phyloP scores from a whole-genome alignment of 257 asterid genomes.

The Cordia subcordata region DNA sequence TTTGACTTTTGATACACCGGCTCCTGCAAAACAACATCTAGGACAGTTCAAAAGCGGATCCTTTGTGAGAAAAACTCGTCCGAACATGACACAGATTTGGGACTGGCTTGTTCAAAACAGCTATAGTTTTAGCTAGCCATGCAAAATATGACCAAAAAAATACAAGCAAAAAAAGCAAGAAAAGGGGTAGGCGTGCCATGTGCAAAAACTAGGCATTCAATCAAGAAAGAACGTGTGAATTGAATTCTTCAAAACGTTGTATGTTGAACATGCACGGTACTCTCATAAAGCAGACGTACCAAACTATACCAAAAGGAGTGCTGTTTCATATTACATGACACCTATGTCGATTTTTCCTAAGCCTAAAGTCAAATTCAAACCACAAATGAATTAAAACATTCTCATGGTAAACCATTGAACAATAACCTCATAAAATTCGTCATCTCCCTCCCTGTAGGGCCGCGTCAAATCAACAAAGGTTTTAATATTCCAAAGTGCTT shows the following conservation, averaged over 20 bases:
- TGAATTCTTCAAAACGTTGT: too few species aligned
- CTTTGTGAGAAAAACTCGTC: not conserved
- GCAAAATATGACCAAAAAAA: not conserved
- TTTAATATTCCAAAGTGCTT: constrained; percentile 11
- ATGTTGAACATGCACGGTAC: too few species aligned
- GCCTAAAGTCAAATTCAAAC: constrained; percentile 19
- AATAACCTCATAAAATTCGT: constrained; percentile 1
- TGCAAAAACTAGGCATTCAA: too few species aligned
- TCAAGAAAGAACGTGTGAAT: too few species aligned
- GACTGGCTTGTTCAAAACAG: not conserved
- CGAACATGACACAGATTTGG: not conserved
- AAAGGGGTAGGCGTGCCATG: too few species aligned
- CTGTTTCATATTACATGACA: too few species aligned
- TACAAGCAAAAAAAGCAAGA: too few species aligned
- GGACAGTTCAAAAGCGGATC: not conserved
- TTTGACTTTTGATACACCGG: not conserved
- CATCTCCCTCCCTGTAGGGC: constrained; percentile 6
- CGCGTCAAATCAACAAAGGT: constrained; percentile 5
- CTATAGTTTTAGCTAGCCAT: not conserved
- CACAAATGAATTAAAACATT: constrained; percentile 21
- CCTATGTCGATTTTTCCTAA: not conserved
- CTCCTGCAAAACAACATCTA: not conserved
- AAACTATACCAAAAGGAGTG: too few species aligned
- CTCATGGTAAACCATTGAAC: constrained; percentile 16
- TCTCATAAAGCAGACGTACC: too few species aligned